phyloP scores from a whole-genome alignment of 768 basidiomycete species.

The Auricularia auricula-judae region DNA sequence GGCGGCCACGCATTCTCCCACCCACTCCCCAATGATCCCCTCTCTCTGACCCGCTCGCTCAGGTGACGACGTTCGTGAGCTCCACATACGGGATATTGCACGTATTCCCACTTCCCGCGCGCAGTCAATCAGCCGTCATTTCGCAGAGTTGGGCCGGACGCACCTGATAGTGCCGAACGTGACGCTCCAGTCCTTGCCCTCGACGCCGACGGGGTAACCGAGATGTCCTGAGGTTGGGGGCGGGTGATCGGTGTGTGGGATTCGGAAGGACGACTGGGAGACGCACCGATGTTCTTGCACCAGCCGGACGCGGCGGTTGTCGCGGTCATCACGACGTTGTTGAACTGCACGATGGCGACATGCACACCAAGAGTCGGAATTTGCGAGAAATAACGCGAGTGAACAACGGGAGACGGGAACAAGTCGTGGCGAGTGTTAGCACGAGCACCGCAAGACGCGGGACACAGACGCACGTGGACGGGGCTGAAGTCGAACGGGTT shows the following conservation, averaged over 20 bases:
- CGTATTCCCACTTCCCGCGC: not conserved
- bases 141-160: not conserved
- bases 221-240: not conserved
- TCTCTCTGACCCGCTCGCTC: not conserved
- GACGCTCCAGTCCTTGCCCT: not conserved
- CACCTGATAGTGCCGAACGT: not conserved
- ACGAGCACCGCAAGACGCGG: too few species aligned
- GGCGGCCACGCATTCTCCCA: too few species aligned
- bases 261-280: too few species aligned
- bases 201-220: not conserved
- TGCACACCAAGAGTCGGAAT: too few species aligned
- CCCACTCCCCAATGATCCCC: not conserved
- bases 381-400: too few species aligned
- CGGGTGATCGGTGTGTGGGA: too few species aligned
- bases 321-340: not conserved
- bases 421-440: too few species aligned
- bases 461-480: too few species aligned
- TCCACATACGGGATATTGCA: not conserved
- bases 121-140: not conserved
- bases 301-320: not conserved
- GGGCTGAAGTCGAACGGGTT: not conserved
- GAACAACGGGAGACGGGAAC: too few species aligned
- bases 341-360: too few species aligned
- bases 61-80: not conserved
- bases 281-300: not conserved